phyloP scores from a whole-genome alignment of 129 eudicot species.

The Scalesia atractyloides region DNA sequence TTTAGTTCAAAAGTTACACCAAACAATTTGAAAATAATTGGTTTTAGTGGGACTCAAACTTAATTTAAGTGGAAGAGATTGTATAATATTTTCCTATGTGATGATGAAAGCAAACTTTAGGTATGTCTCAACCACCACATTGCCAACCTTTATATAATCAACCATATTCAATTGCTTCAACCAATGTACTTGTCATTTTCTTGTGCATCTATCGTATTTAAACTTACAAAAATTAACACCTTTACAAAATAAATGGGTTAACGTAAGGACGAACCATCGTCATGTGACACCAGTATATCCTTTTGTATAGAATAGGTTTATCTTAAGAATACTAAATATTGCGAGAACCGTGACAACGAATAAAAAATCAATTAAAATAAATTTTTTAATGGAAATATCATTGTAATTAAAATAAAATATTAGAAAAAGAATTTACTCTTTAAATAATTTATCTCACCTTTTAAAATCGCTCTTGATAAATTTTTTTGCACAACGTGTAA shows the following conservation, averaged over 20 bases:
- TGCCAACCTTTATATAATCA: conserved; percentile 47
- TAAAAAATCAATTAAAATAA: too few relatives aligned
- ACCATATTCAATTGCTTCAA: conserved; percentile 27
- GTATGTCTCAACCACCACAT: conserved; percentile 42
- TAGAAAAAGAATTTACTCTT: too few relatives aligned
- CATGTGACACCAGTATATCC: too few relatives aligned
- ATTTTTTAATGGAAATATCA: too few relatives aligned
- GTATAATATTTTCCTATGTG: conserved; percentile 16
- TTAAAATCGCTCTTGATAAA: too few relatives aligned
- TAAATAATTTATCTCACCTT: too few relatives aligned
- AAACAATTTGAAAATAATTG: conserved; percentile 16
- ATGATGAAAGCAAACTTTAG: conserved; percentile 38
- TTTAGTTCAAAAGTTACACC: conserved; percentile 26
- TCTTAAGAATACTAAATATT: too few relatives aligned
- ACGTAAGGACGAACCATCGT: not conserved
- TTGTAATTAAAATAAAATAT: too few relatives aligned
- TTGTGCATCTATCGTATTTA: not conserved
- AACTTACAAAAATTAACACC: not conserved
- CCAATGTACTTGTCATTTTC: conserved; percentile 14
- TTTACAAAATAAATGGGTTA: not conserved
- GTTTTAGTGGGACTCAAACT: conserved; percentile 27
- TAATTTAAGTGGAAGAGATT: conserved; percentile 18
- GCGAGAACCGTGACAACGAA: too few relatives aligned
- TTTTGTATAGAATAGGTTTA: too few relatives aligned
- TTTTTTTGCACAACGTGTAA: too few relatives aligned